These are phyloP conservation scores for Pleurotus sapidus DNA, from an alignment of 768 basidiomycete species.

Conservation along the genomic window DNA sequence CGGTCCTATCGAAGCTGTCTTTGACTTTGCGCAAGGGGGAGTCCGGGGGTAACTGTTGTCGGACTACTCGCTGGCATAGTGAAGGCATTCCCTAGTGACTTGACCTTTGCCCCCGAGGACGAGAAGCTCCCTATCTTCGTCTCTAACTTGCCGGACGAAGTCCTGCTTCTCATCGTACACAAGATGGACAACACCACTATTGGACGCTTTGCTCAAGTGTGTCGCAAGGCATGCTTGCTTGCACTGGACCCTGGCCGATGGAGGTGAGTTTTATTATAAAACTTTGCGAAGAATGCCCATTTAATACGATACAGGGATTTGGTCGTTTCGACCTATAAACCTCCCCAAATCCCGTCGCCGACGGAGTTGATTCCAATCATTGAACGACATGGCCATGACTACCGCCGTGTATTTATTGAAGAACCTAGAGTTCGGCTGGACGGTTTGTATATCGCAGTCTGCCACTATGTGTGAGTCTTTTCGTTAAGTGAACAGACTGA, in stretches of 20 bases:
- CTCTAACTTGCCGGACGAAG: conserved; percentile 68
- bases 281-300: not conserved
- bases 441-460: conserved; percentile 89
- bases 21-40: conserved; percentile 17
- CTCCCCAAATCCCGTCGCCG: conserved; percentile 68
- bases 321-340: conserved; percentile 63
- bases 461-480: conserved; percentile 77
- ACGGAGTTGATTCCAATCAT: conserved; percentile 48
- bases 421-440: conserved; percentile 84
- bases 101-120: conserved; percentile 67
- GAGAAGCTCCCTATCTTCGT: conserved; percentile 58
- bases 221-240: conserved; percentile 71
- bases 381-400: conserved; percentile 56
- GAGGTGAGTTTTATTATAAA: conserved; percentile 48
- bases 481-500: conserved; percentile 2
- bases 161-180: conserved; percentile 65
- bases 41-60: conserved; percentile 23
- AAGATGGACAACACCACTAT: conserved; percentile 64
- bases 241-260: conserved; percentile 70
- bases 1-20: conserved; percentile 19
- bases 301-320: conserved; percentile 46
- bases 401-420: conserved; percentile 76
- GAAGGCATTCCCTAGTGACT: conserved; percentile 40
- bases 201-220: conserved; percentile 75
- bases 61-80: conserved; percentile 47